These are phyloP conservation scores for Gleditsia sinensis DNA, from an alignment of 306 rosid species.

Conservation along the genomic window DNA sequence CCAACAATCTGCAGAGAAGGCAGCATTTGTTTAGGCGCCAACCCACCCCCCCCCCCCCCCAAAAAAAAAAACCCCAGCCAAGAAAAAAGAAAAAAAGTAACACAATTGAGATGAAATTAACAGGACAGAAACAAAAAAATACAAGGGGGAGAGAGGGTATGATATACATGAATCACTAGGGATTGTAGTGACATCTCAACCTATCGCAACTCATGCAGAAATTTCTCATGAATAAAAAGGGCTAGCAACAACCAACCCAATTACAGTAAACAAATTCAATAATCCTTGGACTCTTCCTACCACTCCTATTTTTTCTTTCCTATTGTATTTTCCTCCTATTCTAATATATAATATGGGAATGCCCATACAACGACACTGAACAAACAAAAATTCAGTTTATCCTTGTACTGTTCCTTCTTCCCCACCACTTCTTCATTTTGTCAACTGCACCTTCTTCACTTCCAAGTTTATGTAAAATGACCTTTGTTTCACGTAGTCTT, in stretches of 20 bases:
- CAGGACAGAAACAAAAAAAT: conserved; percentile 11
- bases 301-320: conserved; percentile 34
- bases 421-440: conserved; percentile 93
- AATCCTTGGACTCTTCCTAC: conserved; percentile 30
- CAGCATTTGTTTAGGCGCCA: too few species aligned
- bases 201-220: conserved; percentile 30
- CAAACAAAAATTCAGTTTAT: conserved; percentile 50
- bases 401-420: conserved; percentile 89
- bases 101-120: conserved; percentile 15
- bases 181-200: background rate
- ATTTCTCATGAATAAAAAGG: conserved; percentile 33
- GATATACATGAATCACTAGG: conserved; percentile 34
- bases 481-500: conserved; percentile 88
- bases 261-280: conserved; percentile 33
- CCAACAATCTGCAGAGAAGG: too few species aligned
- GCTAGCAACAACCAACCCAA: conserved; percentile 55
- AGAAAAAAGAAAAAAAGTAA: too few species aligned
- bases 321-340: conserved; percentile 35
- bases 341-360: conserved; percentile 27
- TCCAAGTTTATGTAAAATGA: conserved; percentile 83
- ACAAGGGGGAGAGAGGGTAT: background rate
- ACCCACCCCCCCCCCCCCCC: too few species aligned
- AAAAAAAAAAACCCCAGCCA: too few species aligned
- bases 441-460: conserved; percentile 72
- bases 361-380: conserved; percentile 37